Evolutionary conservation across 1,284 basidiomycete genomes (phyloP).

Genomic region (Porodaedalea pini): DNA sequence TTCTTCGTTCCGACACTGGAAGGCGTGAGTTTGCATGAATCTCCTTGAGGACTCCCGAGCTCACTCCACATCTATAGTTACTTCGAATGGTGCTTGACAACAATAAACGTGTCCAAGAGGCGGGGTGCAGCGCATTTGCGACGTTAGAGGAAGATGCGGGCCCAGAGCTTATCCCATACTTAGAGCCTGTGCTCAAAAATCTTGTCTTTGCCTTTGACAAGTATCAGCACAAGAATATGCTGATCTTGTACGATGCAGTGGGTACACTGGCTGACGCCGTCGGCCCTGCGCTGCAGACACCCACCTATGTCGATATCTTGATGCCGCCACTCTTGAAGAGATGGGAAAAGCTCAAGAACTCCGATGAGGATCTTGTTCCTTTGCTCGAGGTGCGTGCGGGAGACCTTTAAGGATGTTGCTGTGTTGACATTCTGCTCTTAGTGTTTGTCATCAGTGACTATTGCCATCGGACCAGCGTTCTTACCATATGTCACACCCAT

Average conservation of each 20-base stretch:
- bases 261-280: conserved; percentile 98
- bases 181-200: conserved; percentile 93
- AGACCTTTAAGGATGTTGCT: conserved; percentile 8
- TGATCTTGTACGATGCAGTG: conserved; percentile 97
- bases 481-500: conserved; percentile 86
- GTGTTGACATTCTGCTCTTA: conserved; percentile 33
- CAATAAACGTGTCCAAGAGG: conserved; percentile 99
- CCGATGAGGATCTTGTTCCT: conserved; percentile 92
- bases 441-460: conserved; percentile 97
- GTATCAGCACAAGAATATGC: conserved; percentile 99
- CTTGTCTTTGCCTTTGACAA: conserved; percentile 95
- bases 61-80: conserved; percentile 48
- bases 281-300: conserved; percentile 81
- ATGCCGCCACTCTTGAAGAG: conserved; percentile 93
- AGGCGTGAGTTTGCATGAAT: conserved; percentile 65
- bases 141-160: conserved; percentile 98
- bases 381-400: conserved; percentile 73
- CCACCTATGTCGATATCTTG: conserved; percentile 87
- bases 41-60: conserved; percentile 16
- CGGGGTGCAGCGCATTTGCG: conserved; percentile 97
- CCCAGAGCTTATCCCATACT: conserved; percentile 83
- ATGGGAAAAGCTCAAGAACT: conserved; percentile 87
- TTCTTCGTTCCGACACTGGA: conserved; percentile 98
- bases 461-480: conserved; percentile 94
- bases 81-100: conserved; percentile 97